Evolutionary conservation across 1,284 basidiomycete genomes (phyloP).

Genomic region (Lignosus rhinocerotis): DNA sequence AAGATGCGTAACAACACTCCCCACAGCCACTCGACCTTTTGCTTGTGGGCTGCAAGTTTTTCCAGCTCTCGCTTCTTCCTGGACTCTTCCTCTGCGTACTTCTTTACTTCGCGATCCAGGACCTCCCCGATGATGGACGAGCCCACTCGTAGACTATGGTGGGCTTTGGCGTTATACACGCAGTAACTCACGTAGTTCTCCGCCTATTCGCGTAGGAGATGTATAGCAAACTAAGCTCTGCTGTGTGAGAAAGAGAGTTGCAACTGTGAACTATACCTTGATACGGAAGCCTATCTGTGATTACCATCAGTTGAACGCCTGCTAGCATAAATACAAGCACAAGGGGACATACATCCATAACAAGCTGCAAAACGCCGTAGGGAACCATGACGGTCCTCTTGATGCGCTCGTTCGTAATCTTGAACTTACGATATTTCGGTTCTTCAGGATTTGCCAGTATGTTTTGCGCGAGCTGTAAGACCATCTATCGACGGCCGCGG

Average conservation of each 20-base stretch:
- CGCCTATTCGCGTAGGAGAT: slow-evolving; percentile 29
- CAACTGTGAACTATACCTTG: slow-evolving; percentile 39
- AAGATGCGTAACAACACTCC: background rate
- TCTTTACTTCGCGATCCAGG: slow-evolving; percentile 53
- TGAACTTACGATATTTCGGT: slow-evolving; percentile 66
- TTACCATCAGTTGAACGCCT: background rate
- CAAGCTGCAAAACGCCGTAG: slow-evolving; percentile 74
- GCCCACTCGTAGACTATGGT: slow-evolving; percentile 59
- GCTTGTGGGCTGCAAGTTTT: background rate
- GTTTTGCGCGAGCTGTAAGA: slow-evolving; percentile 67
- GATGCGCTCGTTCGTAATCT: slow-evolving; percentile 64
- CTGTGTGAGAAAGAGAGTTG: background rate
- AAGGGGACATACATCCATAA: slow-evolving; percentile 40
- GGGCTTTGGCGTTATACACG: slow-evolving; percentile 50
- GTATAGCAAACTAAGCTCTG: background rate
- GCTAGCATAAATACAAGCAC: background rate
- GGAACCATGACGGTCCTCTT: slow-evolving; percentile 54
- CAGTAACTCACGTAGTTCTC: slow-evolving; percentile 53
- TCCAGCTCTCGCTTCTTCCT: slow-evolving; percentile 1
- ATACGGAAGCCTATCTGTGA: slow-evolving; percentile 67
- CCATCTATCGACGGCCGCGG: background rate
- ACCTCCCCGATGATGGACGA: slow-evolving; percentile 61
- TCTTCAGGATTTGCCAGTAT: slow-evolving; percentile 67
- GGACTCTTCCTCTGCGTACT: slow-evolving; percentile 32
- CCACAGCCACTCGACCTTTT: slow-evolving; percentile 1